Evolutionary conservation across 305 asterid species (phyloP).

Genomic region (Fraxinus velutina): DNA sequence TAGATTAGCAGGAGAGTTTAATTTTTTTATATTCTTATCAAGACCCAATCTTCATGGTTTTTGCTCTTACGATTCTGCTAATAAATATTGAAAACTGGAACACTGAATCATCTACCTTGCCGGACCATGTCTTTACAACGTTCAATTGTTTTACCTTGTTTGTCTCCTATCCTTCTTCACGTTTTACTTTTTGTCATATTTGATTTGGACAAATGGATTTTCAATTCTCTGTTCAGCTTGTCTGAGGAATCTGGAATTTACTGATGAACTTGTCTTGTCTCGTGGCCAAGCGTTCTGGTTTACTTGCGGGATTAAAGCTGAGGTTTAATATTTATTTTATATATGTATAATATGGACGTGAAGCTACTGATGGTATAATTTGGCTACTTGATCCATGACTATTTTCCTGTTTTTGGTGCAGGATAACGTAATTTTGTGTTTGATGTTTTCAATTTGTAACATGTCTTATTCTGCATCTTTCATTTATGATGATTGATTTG

Average conservation of each 20-base stretch:
- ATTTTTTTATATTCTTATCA: slow-evolving; percentile 20
- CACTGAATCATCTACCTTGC: not conserved
- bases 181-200: not conserved
- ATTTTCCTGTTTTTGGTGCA: not conserved
- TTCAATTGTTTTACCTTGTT: not conserved
- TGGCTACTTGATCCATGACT: not conserved
- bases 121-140: not conserved
- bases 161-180: not conserved
- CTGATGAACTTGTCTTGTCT: not conserved
- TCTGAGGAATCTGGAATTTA: not conserved
- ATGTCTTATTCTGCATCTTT: not conserved
- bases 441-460: not conserved
- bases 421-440: not conserved
- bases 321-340: not conserved
- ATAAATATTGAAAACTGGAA: not conserved
- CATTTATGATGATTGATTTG: not conserved
- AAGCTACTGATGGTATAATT: not conserved
- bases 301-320: not conserved
- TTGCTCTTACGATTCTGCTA: not conserved
- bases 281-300: not conserved
- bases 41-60: slow-evolving; percentile 21
- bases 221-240: not conserved
- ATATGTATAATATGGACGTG: not conserved
- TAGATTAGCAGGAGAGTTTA: slow-evolving; percentile 24
- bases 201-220: not conserved